A percentile compares a stretch with the other conserved stretches of the same genome.
phyloP scores from a whole-genome alignment of 257 asterid genomes.

The Scutellaria galericulata region DNA sequence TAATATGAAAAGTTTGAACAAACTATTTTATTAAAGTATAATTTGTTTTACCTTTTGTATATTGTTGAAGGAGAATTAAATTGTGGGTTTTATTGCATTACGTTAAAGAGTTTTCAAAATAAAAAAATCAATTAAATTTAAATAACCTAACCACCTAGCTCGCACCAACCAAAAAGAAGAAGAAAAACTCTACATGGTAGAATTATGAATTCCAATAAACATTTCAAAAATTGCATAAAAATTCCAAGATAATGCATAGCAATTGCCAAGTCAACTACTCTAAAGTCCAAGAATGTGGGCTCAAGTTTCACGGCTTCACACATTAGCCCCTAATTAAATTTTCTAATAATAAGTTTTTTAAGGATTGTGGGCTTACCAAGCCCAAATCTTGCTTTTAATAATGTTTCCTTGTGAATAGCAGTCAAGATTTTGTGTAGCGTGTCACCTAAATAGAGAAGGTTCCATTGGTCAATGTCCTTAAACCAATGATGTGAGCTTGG shows the following conservation, averaged over 20 bases:
- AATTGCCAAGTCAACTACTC: slow-evolving; percentile 28
- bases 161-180: not conserved
- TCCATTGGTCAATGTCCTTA: slow-evolving; percentile 17
- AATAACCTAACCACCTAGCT: not conserved
- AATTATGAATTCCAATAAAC: not conserved
- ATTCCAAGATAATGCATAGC: slow-evolving; percentile 12
- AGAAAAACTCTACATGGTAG: not conserved
- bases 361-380: too few species aligned
- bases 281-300: slow-evolving; percentile 39
- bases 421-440: slow-evolving; percentile 6
- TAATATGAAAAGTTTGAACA: too few species aligned
- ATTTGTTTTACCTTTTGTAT: too few species aligned
- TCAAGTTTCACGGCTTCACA: slow-evolving; percentile 37
- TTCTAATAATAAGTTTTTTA: not conserved
- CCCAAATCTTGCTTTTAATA: too few species aligned
- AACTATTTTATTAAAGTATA: too few species aligned
- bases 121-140: too few species aligned
- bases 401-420: too few species aligned
- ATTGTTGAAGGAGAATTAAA: too few species aligned
- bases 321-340: not conserved
- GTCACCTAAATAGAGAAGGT: slow-evolving; percentile 15
- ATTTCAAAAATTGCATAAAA: not conserved
- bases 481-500: not conserved
- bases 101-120: too few species aligned
- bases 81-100: too few species aligned